Evolutionary conservation across 345 rosid species (phyloP).

Genomic region (Streptanthus diversifolius): DNA sequence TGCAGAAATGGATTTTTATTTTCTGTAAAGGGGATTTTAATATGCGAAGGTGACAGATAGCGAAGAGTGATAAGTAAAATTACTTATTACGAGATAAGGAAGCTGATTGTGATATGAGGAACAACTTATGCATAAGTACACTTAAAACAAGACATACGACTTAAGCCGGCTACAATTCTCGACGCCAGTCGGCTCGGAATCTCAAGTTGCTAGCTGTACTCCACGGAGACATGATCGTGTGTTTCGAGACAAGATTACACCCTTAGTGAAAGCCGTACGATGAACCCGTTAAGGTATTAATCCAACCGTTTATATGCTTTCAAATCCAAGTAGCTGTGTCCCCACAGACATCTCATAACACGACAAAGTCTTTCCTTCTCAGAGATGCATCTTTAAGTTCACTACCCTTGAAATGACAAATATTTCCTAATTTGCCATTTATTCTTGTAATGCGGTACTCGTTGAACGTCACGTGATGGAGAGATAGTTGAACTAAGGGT

Average conservation of each 20-base stretch:
- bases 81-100: conserved; percentile 15
- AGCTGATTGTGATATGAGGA: background rate
- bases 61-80: fast-evolving
- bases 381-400: background rate
- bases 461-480: conserved; percentile 47
- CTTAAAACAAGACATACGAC: conserved; percentile 23
- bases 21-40: conserved; percentile 26
- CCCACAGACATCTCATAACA: conserved; percentile 39
- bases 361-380: conserved; percentile 44
- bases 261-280: background rate
- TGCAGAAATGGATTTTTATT: conserved; percentile 30
- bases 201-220: conserved; percentile 55
- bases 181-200: conserved; percentile 74
- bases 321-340: background rate
- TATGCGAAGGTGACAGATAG: conserved; percentile 49
- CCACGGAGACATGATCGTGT: conserved; percentile 14
- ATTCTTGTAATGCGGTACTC: conserved; percentile 37
- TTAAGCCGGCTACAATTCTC: conserved; percentile 70
- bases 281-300: background rate
- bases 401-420: conserved; percentile 7
- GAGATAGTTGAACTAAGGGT: background rate
- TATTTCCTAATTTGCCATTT: conserved; percentile 46
- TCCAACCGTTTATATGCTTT: conserved; percentile 31
- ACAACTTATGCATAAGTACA: background rate
- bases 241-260: background rate